These are phyloP conservation scores for Ascoidea tarda DNA, from an alignment of 805 yeast species.

Conservation along the genomic window DNA sequence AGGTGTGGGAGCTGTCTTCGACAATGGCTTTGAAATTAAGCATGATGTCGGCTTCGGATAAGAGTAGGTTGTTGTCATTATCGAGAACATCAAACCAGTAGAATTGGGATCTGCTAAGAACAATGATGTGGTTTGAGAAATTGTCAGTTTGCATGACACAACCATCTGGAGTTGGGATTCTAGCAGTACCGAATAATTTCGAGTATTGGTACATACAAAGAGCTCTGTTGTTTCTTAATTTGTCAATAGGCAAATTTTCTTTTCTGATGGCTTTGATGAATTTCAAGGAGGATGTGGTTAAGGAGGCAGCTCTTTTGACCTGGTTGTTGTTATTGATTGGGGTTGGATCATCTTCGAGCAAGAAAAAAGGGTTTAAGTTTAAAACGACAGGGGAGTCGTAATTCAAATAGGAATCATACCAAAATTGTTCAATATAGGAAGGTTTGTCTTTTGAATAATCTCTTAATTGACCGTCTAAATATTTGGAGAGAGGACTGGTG, in stretches of 20 bases:
- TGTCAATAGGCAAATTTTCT: conserved; percentile 61
- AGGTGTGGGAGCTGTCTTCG: conserved; percentile 47
- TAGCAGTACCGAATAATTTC: conserved; percentile 72
- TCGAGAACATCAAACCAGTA: conserved; percentile 93
- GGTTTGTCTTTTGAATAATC: conserved; percentile 49
- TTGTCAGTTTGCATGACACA: conserved; percentile 77
- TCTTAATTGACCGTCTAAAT: conserved; percentile 47
- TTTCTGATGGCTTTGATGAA: conserved; percentile 70
- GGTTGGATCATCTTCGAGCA: conserved; percentile 77
- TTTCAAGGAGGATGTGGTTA: conserved; percentile 63
- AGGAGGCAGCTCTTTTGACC: conserved; percentile 67
- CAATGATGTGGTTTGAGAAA: conserved; percentile 67
- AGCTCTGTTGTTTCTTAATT: conserved; percentile 41
- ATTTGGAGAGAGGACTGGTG: conserved; percentile 33
- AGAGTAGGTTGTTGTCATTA: conserved; percentile 49
- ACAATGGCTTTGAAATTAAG: conserved; percentile 65
- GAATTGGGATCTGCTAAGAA: conserved; percentile 73
- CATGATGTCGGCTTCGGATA: conserved; percentile 63
- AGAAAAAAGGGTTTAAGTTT: conserved; percentile 80
- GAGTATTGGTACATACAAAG: conserved; percentile 89
- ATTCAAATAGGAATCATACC: conserved; percentile 83
- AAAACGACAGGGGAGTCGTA: conserved; percentile 87
- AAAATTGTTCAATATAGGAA: conserved; percentile 84
- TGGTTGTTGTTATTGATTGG: conserved; percentile 29
- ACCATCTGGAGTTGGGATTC: conserved; percentile 73